phyloP scores from a whole-genome alignment of 148 eudicot species.

The Nepenthes gracilis region DNA sequence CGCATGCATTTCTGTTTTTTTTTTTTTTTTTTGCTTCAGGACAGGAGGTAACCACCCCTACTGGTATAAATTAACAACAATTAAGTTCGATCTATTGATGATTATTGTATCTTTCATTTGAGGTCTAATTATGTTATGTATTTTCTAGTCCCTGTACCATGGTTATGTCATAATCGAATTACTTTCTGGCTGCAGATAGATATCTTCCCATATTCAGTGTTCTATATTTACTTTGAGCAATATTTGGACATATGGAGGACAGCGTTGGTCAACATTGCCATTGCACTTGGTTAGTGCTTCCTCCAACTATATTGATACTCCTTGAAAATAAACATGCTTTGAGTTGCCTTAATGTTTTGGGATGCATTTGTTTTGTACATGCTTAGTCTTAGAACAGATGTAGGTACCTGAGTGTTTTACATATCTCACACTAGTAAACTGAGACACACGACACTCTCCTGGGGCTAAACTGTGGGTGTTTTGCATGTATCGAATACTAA shows the following conservation, averaged over 20 bases:
- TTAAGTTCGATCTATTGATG: not conserved
- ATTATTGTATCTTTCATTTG: not conserved
- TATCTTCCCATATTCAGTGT: constrained; percentile 63
- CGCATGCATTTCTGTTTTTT: not conserved
- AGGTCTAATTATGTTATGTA: constrained; percentile 1
- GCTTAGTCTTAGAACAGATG: too few species aligned
- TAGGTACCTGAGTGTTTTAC: too few species aligned
- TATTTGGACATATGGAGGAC: constrained; percentile 67
- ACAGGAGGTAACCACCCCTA: too few species aligned
- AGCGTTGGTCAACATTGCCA: constrained; percentile 51
- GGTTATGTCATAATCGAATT: not conserved
- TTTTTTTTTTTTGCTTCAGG: too few species aligned
- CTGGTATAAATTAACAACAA: too few species aligned
- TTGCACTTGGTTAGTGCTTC: constrained; percentile 49
- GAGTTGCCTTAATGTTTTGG: not conserved
- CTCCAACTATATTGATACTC: not conserved
- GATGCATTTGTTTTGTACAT: not conserved
- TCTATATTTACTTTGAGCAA: constrained; percentile 73
- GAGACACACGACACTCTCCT: too few species aligned
- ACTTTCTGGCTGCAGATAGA: constrained; percentile 32
- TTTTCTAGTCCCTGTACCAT: not conserved
- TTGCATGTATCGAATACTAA: too few species aligned
- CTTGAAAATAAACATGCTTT: not conserved
- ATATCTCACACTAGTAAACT: too few species aligned
- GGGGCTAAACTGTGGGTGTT: too few species aligned